Conservation (phyloP, 345 rosid genomes). For the Reutealis trisperma region DNA sequence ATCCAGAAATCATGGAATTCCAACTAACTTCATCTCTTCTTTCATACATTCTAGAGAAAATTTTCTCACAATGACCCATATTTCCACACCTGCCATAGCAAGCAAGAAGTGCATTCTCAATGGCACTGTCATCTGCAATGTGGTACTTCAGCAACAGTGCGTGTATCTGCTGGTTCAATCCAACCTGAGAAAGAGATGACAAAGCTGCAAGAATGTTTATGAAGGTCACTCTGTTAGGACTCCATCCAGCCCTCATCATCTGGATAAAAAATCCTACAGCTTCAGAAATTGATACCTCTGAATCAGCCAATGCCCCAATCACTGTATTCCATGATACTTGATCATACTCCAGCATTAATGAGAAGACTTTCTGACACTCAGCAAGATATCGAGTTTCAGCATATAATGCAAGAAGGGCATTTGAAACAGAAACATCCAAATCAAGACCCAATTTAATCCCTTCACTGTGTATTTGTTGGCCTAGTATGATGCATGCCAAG, state of each 20-base stretch:
- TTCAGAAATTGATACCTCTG: conserved; percentile 49
- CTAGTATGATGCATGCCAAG: conserved; percentile 58
- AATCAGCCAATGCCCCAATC: conserved; percentile 71
- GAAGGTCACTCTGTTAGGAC: conserved; percentile 67
- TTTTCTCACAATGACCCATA: conserved; percentile 71
- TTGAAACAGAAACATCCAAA: conserved; percentile 80
- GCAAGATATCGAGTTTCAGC: conserved; percentile 55
- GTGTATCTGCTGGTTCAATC: conserved; percentile 68
- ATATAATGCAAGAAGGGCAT: conserved; percentile 74
- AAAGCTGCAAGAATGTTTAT: conserved; percentile 64
- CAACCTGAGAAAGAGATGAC: conserved; percentile 52
- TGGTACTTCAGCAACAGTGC: conserved; percentile 55
- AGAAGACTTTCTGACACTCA: conserved; percentile 58
- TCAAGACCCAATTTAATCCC: conserved; percentile 72
- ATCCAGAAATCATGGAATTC: conserved; percentile 92
- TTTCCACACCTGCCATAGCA: conserved; percentile 85
- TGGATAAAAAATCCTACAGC: conserved; percentile 53
- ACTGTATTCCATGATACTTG: conserved; percentile 91
- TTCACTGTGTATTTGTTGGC: conserved; percentile 71
- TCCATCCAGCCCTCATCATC: conserved; percentile 68
- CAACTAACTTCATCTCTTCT: conserved; percentile 81
- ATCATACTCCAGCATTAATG: conserved; percentile 67
- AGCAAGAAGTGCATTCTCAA: conserved; percentile 82
- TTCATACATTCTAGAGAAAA: conserved; percentile 74
- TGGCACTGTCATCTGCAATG: conserved; percentile 47